phyloP scores from a whole-genome alignment of 73 alveolate genomes.

The Tetrahymena borealis region DNA sequence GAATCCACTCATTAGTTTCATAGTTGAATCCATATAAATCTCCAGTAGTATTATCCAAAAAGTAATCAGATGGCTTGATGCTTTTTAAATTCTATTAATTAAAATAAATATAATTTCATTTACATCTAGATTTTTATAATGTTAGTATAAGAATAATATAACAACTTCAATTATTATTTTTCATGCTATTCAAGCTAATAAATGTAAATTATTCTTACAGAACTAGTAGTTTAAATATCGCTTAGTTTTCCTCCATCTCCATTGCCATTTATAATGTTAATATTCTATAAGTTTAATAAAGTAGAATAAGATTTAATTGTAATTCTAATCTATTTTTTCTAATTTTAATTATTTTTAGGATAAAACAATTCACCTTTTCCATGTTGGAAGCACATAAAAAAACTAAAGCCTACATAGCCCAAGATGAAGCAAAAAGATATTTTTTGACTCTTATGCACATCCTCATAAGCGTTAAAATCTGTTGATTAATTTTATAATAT shows the following conservation, averaged over 20 bases:
- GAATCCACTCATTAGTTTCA: conserved; percentile 75
- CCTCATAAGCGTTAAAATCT: conserved; percentile 20
- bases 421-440: conserved; percentile 22
- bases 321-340: not conserved
- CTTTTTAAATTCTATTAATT: conserved; percentile 39
- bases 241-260: conserved; percentile 65
- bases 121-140: too few relatives aligned
- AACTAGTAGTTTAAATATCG: conserved; percentile 12
- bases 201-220: conserved; percentile 46
- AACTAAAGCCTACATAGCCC: conserved; percentile 32
- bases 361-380: conserved; percentile 8
- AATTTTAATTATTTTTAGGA: not conserved
- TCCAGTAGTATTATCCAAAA: conserved; percentile 87
- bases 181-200: not conserved
- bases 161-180: not conserved
- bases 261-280: conserved; percentile 63
- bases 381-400: conserved; percentile 34
- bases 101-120: too few relatives aligned
- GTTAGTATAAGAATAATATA: not conserved
- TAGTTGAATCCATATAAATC: conserved; percentile 73
- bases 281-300: conserved; percentile 3
- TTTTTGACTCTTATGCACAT: conserved; percentile 35
- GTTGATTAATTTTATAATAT: not conserved
- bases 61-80: conserved; percentile 54
- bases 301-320: not conserved